Conservation (phyloP, 306 rosid species). For the Phaseolus lunatus region DNA sequence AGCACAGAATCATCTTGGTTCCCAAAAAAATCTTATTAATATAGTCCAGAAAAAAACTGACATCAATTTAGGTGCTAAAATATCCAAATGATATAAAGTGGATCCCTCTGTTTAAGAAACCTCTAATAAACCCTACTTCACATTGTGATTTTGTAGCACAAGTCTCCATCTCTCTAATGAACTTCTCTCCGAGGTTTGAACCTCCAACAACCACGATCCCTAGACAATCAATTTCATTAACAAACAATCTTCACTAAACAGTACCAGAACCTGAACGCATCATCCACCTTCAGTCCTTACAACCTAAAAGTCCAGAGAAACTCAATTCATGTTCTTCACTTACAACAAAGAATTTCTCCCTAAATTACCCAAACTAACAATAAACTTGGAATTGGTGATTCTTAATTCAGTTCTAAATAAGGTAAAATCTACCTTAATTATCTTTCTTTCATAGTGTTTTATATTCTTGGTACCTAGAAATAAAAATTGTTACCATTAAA, state of each 20-base stretch:
- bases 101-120: not conserved
- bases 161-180: not conserved
- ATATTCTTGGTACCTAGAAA: not conserved
- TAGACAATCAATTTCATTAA: not conserved
- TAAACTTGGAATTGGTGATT: not conserved
- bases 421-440: not conserved
- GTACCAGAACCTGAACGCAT: not conserved
- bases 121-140: not conserved
- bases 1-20: not conserved
- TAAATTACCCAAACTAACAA: not conserved
- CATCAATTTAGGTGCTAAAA: not conserved
- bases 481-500: not conserved
- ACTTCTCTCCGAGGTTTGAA: not conserved
- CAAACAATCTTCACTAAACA: not conserved
- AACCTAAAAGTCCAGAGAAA: not conserved
- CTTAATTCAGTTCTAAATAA: conserved; percentile 1
- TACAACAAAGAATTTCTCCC: not conserved
- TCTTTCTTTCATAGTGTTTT: not conserved
- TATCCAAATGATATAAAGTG: not conserved
- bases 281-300: conserved; percentile 5
- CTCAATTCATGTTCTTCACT: not conserved
- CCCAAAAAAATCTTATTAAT: not conserved
- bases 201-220: not conserved
- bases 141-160: not conserved
- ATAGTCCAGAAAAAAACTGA: not conserved